Base-by-base conservation (phyloP, 768 basidiomycete species). In the Pisolithus tinctorius region DNA sequence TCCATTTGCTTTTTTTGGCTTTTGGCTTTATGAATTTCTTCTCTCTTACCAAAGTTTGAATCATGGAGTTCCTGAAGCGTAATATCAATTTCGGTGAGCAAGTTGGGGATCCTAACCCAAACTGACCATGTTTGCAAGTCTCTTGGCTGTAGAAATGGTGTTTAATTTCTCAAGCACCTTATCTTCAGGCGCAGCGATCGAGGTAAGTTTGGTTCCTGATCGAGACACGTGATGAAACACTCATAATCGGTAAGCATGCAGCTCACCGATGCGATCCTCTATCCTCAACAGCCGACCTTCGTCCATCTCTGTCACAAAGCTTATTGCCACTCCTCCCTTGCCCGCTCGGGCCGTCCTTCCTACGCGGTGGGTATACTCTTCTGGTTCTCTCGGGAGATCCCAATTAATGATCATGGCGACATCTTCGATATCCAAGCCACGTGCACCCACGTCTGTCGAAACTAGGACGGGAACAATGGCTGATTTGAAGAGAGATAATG, bases 391-490 rank as follows among this genome's bases (percentile, higher is more conserved):
- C 13, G 96, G 96, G 55, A 97, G 73, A 67, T 99, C 95, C 93
- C 94, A 99, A 57, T 99, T 98, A 51, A 99, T 76, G 17, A 99
- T 92, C 74, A 97, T 82, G 10, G 89, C 93, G 10, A 99, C 94
- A 58, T 94, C 91, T 54, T 92, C 92, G 50, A 98, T 95, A 70
- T 98, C 96, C 52, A 99, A 70, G 29, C 96, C 96, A 61, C 96
- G 84, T 17, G 89, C 87, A 14, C 92, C 96, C 30, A 99, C 95
- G 64, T 97, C 95, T 7, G 95, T 98, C 29, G 88, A 91, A 43
- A 99, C 79, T 45, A 99, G 74, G 41, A 99, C 89, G 0, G 94
- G 93, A 37, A 97, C 83, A 45, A 93, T 81, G 16, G 78, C 83
- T 0, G 89, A 82, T 48, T 91, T 82, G 72, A 98, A 99, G 34